These are phyloP conservation scores for Puccinellia tenuiflora DNA, from an alignment of 176 grass and related monocot genomes.

Conservation along the genomic window DNA sequence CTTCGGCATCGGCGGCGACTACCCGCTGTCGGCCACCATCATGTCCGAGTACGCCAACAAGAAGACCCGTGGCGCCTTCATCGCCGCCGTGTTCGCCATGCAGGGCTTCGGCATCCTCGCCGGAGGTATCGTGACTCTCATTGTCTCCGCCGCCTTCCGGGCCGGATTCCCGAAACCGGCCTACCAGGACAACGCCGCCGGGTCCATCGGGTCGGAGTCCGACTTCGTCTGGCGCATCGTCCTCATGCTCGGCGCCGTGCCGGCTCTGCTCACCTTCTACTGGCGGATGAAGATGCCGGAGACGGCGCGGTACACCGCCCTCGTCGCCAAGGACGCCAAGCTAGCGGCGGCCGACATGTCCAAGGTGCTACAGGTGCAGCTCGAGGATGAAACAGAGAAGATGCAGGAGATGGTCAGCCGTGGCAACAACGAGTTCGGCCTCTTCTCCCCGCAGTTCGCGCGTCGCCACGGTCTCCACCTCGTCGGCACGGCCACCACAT, in stretches of 20 bases:
- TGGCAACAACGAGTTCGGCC: slow-evolving; percentile 6
- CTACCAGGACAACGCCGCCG: slow-evolving; percentile 23
- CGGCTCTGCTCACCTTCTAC: slow-evolving; percentile 65
- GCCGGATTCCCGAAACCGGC: slow-evolving; percentile 31
- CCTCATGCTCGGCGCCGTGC: slow-evolving; percentile 58
- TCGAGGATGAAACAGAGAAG: neutral
- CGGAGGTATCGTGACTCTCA: slow-evolving; percentile 54
- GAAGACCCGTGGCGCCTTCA: slow-evolving; percentile 68
- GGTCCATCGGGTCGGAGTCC: slow-evolving; percentile 33
- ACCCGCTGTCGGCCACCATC: slow-evolving; percentile 54
- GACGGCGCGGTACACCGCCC: slow-evolving; percentile 69
- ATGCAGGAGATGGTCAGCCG: slow-evolving; percentile 31
- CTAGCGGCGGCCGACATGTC: slow-evolving; percentile 65
- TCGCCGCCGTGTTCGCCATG: slow-evolving; percentile 79
- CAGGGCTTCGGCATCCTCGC: slow-evolving; percentile 75
- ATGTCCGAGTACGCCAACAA: slow-evolving; percentile 73
- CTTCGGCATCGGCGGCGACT: slow-evolving; percentile 63
- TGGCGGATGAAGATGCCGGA: slow-evolving; percentile 81
- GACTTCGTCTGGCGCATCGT: slow-evolving; percentile 71
- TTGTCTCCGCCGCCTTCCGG: slow-evolving; percentile 41
- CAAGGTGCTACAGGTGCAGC: slow-evolving; percentile 35
- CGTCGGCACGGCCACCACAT: slow-evolving; percentile 51
- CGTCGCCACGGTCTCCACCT: slow-evolving; percentile 54
- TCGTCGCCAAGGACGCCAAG: slow-evolving; percentile 55
- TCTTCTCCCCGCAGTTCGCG: slow-evolving; percentile 54